Base-by-base conservation (phyloP, 1,139 yeast genomes). In the Lodderomyces margitis region DNA sequence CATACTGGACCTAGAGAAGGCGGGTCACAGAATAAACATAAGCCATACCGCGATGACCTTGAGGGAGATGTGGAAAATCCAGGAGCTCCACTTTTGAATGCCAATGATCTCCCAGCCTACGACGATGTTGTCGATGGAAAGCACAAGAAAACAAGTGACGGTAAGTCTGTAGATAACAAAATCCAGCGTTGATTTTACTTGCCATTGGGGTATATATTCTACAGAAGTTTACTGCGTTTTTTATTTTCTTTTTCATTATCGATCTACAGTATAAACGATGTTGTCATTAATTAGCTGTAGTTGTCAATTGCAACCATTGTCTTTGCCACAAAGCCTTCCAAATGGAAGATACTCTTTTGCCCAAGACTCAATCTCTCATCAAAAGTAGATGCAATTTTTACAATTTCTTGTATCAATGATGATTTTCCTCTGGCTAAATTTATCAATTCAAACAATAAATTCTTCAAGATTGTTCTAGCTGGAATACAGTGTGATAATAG, bases 401-500 rank as follows among this genome's bases (percentile, higher is more conserved):
- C 79, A 38, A 92, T 69, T 12, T 69, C 74, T 8, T 72, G 60
- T 30, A 80, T 74, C 2, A 74, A 64, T 1, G 54, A 44, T 2
- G 37, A 11, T 10, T 42, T 40, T 3, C 25, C 32, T 10, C 16
- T 32, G 10, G 12, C 15, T n/a, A 40, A 25, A 17, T 37, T 32
- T 52, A 89, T 58, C 45, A 91, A 64, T 36, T 77, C 74, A 51
- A 83, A 75, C 24, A 83, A 66, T 42, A 91, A 65, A 14, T 76
- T 80, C 56, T 87, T 88, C 52, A 92, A 68, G 21, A 92, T 83
- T 15, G 81, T 68, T 45, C 83, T 75, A 1, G 98, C 83, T 1
- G 98, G 98, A 37, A 94, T 89, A 53, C 98, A 91, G 62, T 92
- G 98, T 0, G 97, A 81, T 37, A 92, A 66, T 34, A 92, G 69